A percentile compares a stretch with the other conserved stretches of the same genome.
Conservation (phyloP, 371 early-diverging fungal species). For the Funneliformis caledonium region DNA sequence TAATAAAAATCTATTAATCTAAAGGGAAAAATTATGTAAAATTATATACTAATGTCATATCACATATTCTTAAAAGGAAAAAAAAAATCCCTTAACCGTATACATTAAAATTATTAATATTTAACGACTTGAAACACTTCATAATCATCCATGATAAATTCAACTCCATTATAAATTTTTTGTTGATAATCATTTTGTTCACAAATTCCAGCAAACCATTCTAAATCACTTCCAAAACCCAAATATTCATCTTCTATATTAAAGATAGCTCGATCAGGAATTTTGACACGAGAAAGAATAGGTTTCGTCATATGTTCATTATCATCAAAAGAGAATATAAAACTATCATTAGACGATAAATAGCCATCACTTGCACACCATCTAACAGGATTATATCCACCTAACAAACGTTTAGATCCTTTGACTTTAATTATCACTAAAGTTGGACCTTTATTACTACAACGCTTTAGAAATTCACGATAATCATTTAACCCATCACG, state of each 20-base stretch:
- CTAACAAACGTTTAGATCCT: neutral
- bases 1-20: neutral
- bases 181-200: slow-evolving; percentile 7
- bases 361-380: slow-evolving; percentile 8
- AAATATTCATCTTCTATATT: slow-evolving; percentile 14
- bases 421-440: slow-evolving; percentile 29
- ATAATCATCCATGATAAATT: slow-evolving; percentile 33
- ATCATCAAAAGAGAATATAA: slow-evolving; percentile 30
- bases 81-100: neutral
- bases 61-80: neutral
- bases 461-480: slow-evolving; percentile 31
- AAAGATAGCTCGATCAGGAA: slow-evolving; percentile 10
- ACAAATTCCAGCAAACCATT: slow-evolving; percentile 28
- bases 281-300: slow-evolving; percentile 19
- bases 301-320: neutral
- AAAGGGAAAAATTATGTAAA: neutral
- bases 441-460: slow-evolving; percentile 38
- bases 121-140: slow-evolving; percentile 39
- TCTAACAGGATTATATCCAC: slow-evolving; percentile 27
- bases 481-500: slow-evolving; percentile 30
- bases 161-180: slow-evolving; percentile 6
- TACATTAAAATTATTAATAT: too few species aligned
- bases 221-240: slow-evolving; percentile 24
- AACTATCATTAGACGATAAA: slow-evolving; percentile 25
- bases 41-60: neutral